Base-by-base conservation (phyloP, 2,329 filamentous ascomycete genomes). In the Beauveria bassiana region DNA sequence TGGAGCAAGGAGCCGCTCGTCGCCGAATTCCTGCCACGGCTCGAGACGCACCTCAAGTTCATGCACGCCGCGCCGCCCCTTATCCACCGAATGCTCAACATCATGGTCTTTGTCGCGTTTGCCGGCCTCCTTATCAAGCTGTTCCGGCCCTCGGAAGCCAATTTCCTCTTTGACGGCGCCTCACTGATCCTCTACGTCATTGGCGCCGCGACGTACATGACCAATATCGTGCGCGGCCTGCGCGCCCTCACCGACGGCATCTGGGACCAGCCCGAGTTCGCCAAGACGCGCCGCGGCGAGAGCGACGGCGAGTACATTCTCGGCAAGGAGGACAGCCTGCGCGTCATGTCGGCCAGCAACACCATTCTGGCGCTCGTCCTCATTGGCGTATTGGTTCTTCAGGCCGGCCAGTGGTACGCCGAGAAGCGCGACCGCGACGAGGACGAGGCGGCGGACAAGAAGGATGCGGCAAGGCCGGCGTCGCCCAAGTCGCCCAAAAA, bases 321-420 rank as follows among this genome's bases (percentile, higher is more conserved):
- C 45, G 88, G 88, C 3, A 80, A 93, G 28, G 92, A 97, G 77
- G 95, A 99, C 73, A 93, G 87, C 70, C 78, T 99, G 68, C 89
- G 91, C 78, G 93, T 99, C 18, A 80, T 98, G 69, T 86, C 92
- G 38, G 95, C 95, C 8, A 96, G 91, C 74, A 96, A 99, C 76
- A 98, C 95, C 3, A 99, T 99, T 72, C 77, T 98, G 62, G 95
- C 93, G 42, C 82, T 99, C 50, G 91, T 99, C 34, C 77, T 99
- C 59, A 87, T 98, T 3, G 95, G 95, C 5, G 90, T 99, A 10
- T 74, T 99, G 66, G 90, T 97, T 40, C 77, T 99, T 70, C 95
- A 99, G 84, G 91, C 91, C 22, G 95, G 95, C 12, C 91, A 98
- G 82, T 98, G 93, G 95, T 99, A 99, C 78, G 95, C 95, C 28